Conservation (phyloP, 2,329 filamentous ascomycete species). For the Arthroderma sp. region DNA sequence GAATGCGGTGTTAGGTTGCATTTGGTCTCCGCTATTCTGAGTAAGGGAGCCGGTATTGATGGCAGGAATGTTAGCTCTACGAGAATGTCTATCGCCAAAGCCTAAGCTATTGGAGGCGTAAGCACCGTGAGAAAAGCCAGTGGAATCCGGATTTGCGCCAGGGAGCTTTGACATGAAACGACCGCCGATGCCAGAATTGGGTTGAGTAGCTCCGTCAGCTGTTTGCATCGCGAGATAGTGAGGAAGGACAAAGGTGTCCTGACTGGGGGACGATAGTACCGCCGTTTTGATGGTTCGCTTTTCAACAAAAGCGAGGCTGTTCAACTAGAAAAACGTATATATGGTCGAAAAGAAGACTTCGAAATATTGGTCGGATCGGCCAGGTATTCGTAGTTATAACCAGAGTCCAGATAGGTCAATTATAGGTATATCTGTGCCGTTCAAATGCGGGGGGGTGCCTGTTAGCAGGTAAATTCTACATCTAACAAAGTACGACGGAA, state of each 20-base stretch:
- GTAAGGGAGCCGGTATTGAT: constrained; percentile 70
- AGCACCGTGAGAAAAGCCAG: constrained; percentile 83
- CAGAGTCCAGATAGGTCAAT: too few relatives aligned
- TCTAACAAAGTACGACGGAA: too few relatives aligned
- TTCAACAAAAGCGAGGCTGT: background rate
- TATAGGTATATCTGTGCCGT: too few relatives aligned
- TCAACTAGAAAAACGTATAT: background rate
- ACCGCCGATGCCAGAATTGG: constrained; percentile 39
- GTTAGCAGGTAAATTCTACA: too few relatives aligned
- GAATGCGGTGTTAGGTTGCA: constrained; percentile 70
- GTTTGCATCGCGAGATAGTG: constrained; percentile 84
- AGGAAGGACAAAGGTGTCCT: constrained; percentile 74
- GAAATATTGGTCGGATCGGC: background rate
- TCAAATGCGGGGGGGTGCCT: too few relatives aligned
- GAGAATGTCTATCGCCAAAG: constrained; percentile 75
- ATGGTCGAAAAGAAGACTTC: background rate
- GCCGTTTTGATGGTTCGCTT: constrained; percentile 7
- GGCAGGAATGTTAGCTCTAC: constrained; percentile 69
- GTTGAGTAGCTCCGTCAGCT: constrained; percentile 51
- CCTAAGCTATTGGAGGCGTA: constrained; percentile 73
- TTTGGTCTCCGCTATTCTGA: constrained; percentile 57
- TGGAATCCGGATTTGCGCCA: constrained; percentile 56
- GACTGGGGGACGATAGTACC: constrained; percentile 53
- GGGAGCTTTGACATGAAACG: constrained; percentile 68
- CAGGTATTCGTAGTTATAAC: too few relatives aligned